phyloP scores from a whole-genome alignment of 257 asterid species.

The Mitragyna speciosa region DNA sequence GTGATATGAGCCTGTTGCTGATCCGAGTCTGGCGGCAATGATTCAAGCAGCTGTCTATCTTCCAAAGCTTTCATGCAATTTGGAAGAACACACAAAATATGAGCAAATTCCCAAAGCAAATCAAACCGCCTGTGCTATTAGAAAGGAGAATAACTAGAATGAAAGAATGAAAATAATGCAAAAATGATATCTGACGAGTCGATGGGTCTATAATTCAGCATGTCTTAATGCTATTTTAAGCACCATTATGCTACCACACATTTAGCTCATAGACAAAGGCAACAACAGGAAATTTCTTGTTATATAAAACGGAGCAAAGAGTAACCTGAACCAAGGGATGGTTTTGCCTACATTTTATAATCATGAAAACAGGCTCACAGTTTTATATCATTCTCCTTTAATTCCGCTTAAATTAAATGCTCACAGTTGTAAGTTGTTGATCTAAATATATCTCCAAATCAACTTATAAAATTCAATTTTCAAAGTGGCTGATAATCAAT shows the following conservation, averaged over 20 bases:
- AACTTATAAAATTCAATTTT: neutral
- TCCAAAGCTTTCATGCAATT: constrained; percentile 22
- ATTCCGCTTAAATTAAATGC: neutral
- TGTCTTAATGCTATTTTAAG: neutral
- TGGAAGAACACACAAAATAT: neutral
- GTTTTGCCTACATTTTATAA: neutral
- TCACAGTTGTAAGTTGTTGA: neutral
- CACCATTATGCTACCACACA: too few species aligned
- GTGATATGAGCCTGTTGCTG: constrained; percentile 82
- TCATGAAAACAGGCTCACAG: neutral
- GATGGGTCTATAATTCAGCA: neutral
- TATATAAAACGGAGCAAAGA: neutral
- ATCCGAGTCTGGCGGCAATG: constrained; percentile 82
- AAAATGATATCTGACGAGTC: too few species aligned
- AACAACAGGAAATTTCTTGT: neutral
- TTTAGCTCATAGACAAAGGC: neutral
- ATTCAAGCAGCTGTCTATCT: constrained; percentile 71
- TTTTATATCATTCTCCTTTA: neutral
- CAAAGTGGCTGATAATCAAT: neutral
- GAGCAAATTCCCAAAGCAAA: neutral
- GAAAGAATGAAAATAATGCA: neutral
- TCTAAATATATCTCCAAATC: neutral
- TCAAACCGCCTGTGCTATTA: neutral
- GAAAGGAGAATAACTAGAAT: neutral
- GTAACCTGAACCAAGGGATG: neutral